Conservation (phyloP, 2,329 filamentous ascomycete species). For the Cladorrhinum sp. region DNA sequence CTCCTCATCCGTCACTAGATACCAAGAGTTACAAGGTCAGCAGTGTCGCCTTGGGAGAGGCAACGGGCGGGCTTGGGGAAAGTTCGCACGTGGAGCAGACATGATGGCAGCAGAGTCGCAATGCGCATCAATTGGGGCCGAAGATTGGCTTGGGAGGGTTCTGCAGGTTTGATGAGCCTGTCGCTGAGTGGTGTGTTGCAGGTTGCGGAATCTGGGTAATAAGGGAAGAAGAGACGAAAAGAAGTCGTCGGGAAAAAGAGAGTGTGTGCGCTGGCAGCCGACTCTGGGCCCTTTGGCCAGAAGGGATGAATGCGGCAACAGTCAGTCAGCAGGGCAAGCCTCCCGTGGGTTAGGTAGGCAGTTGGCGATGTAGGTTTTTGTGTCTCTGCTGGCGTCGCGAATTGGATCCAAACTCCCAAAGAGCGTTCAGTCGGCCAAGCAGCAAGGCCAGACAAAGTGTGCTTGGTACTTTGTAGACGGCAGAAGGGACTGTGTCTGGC, state of each 20-base stretch:
- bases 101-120: conserved; percentile 18
- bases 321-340: not conserved
- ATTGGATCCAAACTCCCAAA: not conserved
- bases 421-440: not conserved
- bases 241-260: not conserved
- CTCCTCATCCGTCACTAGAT: conserved; percentile 49
- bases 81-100: conserved; percentile 25
- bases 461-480: not conserved
- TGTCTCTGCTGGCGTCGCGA: not conserved
- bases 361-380: not conserved
- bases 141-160: conserved; percentile 9
- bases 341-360: not conserved
- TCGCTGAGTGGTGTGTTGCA: conserved; percentile 8
- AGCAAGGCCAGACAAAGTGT: not conserved
- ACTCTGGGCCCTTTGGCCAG: not conserved
- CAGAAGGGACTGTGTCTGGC: conserved; percentile 3
- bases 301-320: not conserved
- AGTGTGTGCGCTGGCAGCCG: not conserved
- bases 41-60: not conserved
- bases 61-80: not conserved
- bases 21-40: conserved; percentile 12
- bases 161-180: conserved; percentile 11
- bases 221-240: not conserved
- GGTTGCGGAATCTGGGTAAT: not conserved
- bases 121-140: conserved; percentile 23